Base-by-base conservation (phyloP, 495 filamentous ascomycete species). In the Penicillium dipodomyicola region DNA sequence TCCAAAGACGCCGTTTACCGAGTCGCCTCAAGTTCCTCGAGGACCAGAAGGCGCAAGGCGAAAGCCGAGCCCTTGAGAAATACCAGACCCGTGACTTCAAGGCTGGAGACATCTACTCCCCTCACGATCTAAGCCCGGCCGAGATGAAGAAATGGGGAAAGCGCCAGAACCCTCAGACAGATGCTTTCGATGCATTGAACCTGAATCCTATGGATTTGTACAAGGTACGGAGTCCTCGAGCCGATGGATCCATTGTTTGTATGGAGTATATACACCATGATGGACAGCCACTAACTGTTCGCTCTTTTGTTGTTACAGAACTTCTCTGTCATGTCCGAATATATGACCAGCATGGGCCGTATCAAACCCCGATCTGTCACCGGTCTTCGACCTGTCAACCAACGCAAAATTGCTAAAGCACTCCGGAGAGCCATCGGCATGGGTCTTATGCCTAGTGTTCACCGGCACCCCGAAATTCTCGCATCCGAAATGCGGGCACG, bases 301-400 rank as follows among this genome's bases (percentile, higher is more conserved):
- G 44, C 12, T 12, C 43, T 56, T 52, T 52, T 14, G 14, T 20
- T 14, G 25, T 15, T 17, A 41, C 63, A 97, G 92, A 97, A 98
- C 75, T 95, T 94, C 76, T 82, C 89, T 40, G 81, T 98, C 60
- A 90, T 98, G 79, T 87, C 87, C 43, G 93, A 97, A 72, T 97
- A 86, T 71, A 84, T 91, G 62, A 93, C 89, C 0, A 63, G 82
- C 10, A 86, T 90, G 78, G 94, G 94, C 20, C 83, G 92, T 29
- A 97, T 98, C 69, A 90, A 84, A 73, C 84, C 87, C 65, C 72
- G 82, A 8, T 74, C 63, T 12, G 75, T 84, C 3, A 97, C 94
- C 3, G 94, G 93, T 5, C 75, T 97, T 51, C 80, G 91, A 39
- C 86, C 87, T 20, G 87, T 90, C 49, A 97, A 97, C 75, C 94